Evolutionary conservation across 305 asterid genomes (phyloP).

Genomic region (Ajuga reptans): DNA sequence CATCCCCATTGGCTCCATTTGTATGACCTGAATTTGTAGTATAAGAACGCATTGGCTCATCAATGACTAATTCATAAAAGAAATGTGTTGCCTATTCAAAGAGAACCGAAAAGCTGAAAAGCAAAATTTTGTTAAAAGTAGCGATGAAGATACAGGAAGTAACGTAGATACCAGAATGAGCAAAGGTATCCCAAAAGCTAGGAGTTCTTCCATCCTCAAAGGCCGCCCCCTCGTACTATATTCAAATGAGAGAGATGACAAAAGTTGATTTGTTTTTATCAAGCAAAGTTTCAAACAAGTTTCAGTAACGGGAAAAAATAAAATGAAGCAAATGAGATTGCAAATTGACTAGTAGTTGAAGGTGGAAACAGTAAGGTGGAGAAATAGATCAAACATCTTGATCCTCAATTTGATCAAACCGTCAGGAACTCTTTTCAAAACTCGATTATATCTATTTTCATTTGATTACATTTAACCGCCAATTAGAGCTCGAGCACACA

Average conservation of each 20-base stretch:
- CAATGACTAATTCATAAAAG: background rate
- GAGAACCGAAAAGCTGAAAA: background rate
- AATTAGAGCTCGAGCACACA: background rate
- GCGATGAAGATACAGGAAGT: background rate
- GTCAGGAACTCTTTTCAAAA: background rate
- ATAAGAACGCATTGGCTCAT: background rate
- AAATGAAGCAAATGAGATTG: background rate
- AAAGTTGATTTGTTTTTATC: background rate
- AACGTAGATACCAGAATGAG: constrained; percentile 35
- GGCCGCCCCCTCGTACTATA: constrained; percentile 52
- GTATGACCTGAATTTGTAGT: constrained; percentile 23
- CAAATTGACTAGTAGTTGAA: background rate
- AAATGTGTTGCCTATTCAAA: background rate
- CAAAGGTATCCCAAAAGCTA: constrained; percentile 47
- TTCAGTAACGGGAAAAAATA: background rate
- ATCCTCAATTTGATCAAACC: too few relatives aligned
- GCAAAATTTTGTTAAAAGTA: background rate
- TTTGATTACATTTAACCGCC: too few relatives aligned
- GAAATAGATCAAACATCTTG: too few relatives aligned
- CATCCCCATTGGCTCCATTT: constrained; percentile 43
- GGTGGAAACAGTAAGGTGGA: too few relatives aligned
- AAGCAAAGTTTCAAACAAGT: background rate
- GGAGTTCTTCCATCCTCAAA: constrained; percentile 54
- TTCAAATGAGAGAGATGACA: background rate
- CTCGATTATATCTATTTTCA: background rate